phyloP scores from a whole-genome alignment of 352 stramenopile genomes.

The Phytopythium delawarense region DNA sequence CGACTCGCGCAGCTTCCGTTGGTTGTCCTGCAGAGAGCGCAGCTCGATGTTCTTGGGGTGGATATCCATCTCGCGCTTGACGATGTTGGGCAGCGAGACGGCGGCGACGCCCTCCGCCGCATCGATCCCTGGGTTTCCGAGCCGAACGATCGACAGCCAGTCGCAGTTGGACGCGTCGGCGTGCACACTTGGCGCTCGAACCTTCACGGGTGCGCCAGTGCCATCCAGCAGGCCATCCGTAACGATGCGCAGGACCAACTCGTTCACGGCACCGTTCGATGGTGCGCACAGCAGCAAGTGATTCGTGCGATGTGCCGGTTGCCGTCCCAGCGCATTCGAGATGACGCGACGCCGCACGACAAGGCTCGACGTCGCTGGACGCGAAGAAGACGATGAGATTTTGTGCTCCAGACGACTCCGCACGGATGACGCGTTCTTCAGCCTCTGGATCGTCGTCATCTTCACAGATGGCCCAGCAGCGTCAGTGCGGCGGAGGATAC shows the following conservation, averaged over 20 bases:
- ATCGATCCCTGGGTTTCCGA: constrained; percentile 76
- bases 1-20: constrained; percentile 50
- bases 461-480: constrained; percentile 16
- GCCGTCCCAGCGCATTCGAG: constrained; percentile 24
- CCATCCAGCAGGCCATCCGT: constrained; percentile 76
- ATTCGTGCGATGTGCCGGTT: constrained; percentile 26
- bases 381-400: constrained; percentile 20
- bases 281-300: constrained; percentile 86
- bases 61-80: constrained; percentile 75
- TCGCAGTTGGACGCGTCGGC: constrained; percentile 37
- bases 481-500: constrained; percentile 56
- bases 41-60: constrained; percentile 79
- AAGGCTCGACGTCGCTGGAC: constrained; percentile 20
- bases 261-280: constrained; percentile 90
- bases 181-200: constrained; percentile 70
- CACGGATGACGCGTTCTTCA: constrained; percentile 52
- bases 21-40: constrained; percentile 51
- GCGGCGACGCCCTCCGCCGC: constrained; percentile 66
- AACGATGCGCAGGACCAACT: constrained; percentile 85
- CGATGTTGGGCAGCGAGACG: constrained; percentile 76
- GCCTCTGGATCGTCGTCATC: constrained; percentile 52
- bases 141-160: constrained; percentile 71
- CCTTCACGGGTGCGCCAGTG: constrained; percentile 38
- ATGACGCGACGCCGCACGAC: constrained; percentile 51
- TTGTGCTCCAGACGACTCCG: constrained; percentile 71